Conservation (phyloP, 768 basidiomycete species). For the Calocera cornea region DNA sequence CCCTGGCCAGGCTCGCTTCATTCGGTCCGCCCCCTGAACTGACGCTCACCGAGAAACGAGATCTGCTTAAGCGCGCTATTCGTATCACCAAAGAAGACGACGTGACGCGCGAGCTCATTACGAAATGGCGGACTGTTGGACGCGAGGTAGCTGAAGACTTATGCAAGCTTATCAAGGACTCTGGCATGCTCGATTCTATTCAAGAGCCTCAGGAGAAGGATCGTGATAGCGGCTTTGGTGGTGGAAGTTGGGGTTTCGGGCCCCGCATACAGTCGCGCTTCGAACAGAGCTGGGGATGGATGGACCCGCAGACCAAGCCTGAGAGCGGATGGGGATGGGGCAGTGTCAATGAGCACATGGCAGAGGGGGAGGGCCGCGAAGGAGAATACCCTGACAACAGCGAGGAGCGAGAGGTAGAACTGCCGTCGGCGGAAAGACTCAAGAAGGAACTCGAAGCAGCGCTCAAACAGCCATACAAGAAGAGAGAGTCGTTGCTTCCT, state of each 20-base stretch:
- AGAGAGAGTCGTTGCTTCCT: background rate
- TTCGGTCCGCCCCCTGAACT: background rate
- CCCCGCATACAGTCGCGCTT: background rate
- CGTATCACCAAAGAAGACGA: background rate
- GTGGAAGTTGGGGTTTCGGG: background rate
- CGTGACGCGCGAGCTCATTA: background rate
- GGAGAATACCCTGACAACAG: background rate
- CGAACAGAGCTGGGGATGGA: background rate
- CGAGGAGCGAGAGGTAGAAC: background rate
- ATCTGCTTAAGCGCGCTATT: background rate
- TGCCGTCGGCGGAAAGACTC: background rate
- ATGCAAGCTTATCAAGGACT: background rate
- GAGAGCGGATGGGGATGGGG: background rate
- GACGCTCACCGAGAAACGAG: background rate
- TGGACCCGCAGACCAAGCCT: background rate
- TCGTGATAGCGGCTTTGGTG: background rate
- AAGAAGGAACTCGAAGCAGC: background rate
- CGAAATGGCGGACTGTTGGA: background rate
- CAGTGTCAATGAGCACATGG: background rate
- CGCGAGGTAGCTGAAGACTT: background rate
- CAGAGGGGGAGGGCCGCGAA: background rate
- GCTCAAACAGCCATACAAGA: background rate
- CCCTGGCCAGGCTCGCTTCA: background rate
- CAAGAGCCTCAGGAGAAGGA: background rate
- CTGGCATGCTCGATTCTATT: background rate